Evolutionary conservation across 331 rosid genomes (phyloP).

Genomic region (Malus hybrid): DNA sequence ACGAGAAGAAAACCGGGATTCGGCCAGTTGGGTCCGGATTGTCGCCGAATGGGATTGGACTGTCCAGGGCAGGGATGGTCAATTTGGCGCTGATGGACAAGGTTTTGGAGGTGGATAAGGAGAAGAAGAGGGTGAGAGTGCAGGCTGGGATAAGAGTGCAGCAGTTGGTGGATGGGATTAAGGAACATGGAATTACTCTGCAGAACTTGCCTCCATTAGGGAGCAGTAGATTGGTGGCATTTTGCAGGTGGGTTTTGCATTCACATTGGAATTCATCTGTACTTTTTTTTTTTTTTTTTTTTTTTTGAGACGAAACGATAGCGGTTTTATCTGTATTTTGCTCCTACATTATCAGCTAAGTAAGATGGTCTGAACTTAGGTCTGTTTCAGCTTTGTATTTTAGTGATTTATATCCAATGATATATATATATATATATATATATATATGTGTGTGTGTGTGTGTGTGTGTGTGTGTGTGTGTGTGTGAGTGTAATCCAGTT

Average conservation of each 20-base stretch:
- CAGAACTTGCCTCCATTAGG: slow-evolving; percentile 90
- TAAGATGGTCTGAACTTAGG: too few relatives aligned
- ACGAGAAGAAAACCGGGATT: slow-evolving; percentile 42
- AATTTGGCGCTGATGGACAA: slow-evolving; percentile 79
- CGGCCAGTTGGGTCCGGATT: slow-evolving; percentile 89
- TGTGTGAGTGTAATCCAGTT: neutral
- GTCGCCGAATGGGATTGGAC: slow-evolving; percentile 89
- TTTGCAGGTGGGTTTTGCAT: slow-evolving; percentile 44
- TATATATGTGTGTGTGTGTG: too few relatives aligned
- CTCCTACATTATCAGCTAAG: too few relatives aligned
- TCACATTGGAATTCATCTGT: neutral
- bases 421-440: too few relatives aligned
- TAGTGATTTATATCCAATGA: too few relatives aligned
- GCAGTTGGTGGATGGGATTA: slow-evolving; percentile 84
- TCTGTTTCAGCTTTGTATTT: too few relatives aligned
- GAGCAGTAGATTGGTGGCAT: slow-evolving; percentile 98
- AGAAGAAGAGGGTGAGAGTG: slow-evolving; percentile 67
- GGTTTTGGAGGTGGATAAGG: slow-evolving; percentile 73
- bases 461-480: too few relatives aligned
- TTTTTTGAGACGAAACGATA: neutral
- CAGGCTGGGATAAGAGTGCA: slow-evolving; percentile 95
- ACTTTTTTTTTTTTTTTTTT: neutral
- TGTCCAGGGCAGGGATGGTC: slow-evolving; percentile 76
- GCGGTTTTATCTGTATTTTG: neutral
- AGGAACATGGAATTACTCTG: slow-evolving; percentile 72